Conservation (phyloP, 352 stramenopile species). For the Stephanocyclus meneghinianus region DNA sequence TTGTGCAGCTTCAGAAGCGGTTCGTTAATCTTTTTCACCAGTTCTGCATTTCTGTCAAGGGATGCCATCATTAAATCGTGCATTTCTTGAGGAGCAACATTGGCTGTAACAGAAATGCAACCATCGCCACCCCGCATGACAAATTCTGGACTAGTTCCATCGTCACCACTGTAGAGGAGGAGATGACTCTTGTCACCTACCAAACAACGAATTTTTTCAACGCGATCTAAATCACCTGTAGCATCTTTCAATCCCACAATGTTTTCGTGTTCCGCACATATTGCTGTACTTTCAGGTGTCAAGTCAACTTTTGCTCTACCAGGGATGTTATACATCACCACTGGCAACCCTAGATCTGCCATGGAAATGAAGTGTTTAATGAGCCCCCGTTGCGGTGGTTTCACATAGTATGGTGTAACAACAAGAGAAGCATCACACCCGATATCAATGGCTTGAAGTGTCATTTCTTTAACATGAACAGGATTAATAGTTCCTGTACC, state of each 20-base stretch:
- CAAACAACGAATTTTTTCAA: constrained; percentile 56
- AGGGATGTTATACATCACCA: constrained; percentile 97
- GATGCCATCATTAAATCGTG: constrained; percentile 74
- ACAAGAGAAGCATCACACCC: constrained; percentile 93
- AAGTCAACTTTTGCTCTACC: constrained; percentile 94
- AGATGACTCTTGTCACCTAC: constrained; percentile 53
- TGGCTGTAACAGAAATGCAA: constrained; percentile 85
- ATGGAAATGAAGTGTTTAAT: constrained; percentile 89
- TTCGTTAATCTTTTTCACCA: constrained; percentile 73
- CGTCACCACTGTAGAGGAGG: constrained; percentile 84
- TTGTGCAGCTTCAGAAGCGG: constrained; percentile 69
- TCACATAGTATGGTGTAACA: constrained; percentile 99
- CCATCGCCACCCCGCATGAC: constrained; percentile 77
- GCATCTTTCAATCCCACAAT: constrained; percentile 98
- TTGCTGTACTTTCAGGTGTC: constrained; percentile 90
- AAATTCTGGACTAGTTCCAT: constrained; percentile 77
- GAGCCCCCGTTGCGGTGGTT: constrained; percentile 93
- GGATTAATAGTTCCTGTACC: constrained; percentile 92
- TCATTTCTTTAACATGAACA: constrained; percentile 74
- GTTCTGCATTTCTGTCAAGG: constrained; percentile 55
- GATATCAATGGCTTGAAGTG: constrained; percentile 86
- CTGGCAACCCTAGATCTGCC: constrained; percentile 86
- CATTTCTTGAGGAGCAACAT: constrained; percentile 79
- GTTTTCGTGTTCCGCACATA: constrained; percentile 88
- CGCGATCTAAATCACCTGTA: constrained; percentile 85